Evolutionary conservation across 1,284 basidiomycete species (phyloP), one percentile per base, ranked within the genome.

Genomic region (Vanrija pseudolonga): DNA sequence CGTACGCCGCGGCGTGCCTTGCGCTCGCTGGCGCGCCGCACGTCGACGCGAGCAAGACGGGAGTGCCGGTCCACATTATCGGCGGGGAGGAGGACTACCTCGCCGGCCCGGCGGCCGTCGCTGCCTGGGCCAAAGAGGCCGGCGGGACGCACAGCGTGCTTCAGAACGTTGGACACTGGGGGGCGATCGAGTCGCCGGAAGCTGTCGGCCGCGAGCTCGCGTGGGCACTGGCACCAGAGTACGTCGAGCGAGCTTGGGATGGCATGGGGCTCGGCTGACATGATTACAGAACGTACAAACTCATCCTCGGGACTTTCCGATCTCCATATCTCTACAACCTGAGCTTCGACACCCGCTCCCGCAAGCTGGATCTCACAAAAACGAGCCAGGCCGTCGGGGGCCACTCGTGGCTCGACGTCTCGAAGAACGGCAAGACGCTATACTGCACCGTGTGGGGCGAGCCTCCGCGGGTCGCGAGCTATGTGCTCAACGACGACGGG

Each of bases 231-330:
- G 45, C 26, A 36, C 39, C 39, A 40, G 19, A 40, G 39, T 40
- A 40, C n/a, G 39, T 40, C n/a, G n/a, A 2, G 15, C n/a, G n/a
- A n/a, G n/a, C n/a, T n/a, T n/a, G n/a, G n/a, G n/a, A n/a, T n/a
- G 15, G n/a, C 9, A 5, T 32, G 2, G 12, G 32, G 11, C 8
- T 12, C 12, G 4, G 32, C 32, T 32, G 12, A 32, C 32, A 32
- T 12, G 32, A 12, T n/a, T n/a, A n/a, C 26, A 39, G 26, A 8
- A 40, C 15, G 32, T 56, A 61, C 52, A 53, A 64, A 42, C 51
- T 71, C 36, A 50, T 73, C 51, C 57, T 73, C 26, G 68, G 71
- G 28, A 72, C 71, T 0, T 73, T 73, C 64, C 64, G 68, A 51
- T 64, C 63, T 7, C 60, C 60, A 0, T 56, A 57, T 24, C 48